phyloP scores from a whole-genome alignment of 1,139 yeast genomes.

The Magnusiomyces tetraspermus region DNA sequence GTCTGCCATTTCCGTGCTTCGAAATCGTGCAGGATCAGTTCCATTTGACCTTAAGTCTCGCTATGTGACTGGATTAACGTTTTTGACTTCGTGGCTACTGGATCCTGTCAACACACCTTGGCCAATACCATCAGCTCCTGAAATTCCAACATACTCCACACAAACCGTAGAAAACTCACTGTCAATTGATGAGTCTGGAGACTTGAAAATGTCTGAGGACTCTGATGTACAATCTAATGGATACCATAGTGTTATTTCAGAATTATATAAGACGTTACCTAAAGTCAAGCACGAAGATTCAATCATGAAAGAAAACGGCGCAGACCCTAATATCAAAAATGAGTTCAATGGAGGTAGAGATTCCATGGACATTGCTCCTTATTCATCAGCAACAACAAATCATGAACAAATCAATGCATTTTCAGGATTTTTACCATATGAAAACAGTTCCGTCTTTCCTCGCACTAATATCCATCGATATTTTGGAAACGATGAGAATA shows the following conservation, averaged over 20 bases:
- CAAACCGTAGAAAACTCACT: constrained; percentile 72
- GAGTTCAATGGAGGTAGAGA: not conserved
- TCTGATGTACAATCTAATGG: not conserved
- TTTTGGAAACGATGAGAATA: constrained; percentile 1
- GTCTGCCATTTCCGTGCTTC: constrained; percentile 72
- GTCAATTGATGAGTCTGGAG: constrained; percentile 56
- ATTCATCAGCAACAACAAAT: not conserved
- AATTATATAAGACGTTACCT: no score
- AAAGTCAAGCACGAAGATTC: not conserved
- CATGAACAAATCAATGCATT: not conserved
- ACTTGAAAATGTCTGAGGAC: not conserved
- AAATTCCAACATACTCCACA: constrained; percentile 52
- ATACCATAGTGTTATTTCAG: not conserved
- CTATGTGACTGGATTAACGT: constrained; percentile 56
- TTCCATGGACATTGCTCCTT: no score
- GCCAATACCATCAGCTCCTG: constrained; percentile 73
- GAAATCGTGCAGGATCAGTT: constrained; percentile 72
- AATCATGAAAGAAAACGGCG: not conserved
- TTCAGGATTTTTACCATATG: not conserved
- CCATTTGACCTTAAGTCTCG: constrained; percentile 76
- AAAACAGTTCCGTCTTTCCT: not conserved
- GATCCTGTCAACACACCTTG: constrained; percentile 37
- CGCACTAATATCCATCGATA: constrained; percentile 1
- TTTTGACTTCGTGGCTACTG: constrained; percentile 51
- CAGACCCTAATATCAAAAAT: not conserved